Evolutionary conservation across 176 grass and related monocot genomes (phyloP).

Genomic region (Metroxylon sagu): DNA sequence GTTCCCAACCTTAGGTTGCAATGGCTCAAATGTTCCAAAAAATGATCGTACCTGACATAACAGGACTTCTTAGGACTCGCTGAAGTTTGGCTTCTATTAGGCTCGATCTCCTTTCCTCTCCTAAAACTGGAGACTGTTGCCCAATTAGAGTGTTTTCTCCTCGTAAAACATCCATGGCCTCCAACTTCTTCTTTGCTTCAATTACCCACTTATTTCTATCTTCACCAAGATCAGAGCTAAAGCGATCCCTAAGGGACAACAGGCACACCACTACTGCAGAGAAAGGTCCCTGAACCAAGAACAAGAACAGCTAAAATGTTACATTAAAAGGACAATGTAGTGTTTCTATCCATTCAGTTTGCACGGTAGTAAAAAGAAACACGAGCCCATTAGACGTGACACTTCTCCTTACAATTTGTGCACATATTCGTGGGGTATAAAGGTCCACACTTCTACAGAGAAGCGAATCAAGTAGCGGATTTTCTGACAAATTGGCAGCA

Average conservation of each 20-base stretch:
- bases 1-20: too few species aligned
- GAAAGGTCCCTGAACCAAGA: conserved; percentile 33
- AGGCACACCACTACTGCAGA: conserved; percentile 42
- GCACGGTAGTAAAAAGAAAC: background rate
- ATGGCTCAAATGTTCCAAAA: background rate
- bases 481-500: too few species aligned
- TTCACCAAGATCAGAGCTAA: conserved; percentile 21
- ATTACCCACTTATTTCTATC: conserved; percentile 23
- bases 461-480: too few species aligned
- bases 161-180: conserved; percentile 12
- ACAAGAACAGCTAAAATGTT: conserved; percentile 11
- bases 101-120: background rate
- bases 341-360: background rate
- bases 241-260: conserved; percentile 39
- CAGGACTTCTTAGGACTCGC: conserved; percentile 4
- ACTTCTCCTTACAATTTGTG: background rate
- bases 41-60: conserved; percentile 27
- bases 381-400: background rate
- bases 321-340: background rate
- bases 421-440: background rate
- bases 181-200: conserved; percentile 23
- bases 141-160: conserved; percentile 16
- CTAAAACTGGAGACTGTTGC: background rate
- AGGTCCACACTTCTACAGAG: too few species aligned
- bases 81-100: background rate